Evolutionary conservation across 257 asterid genomes (phyloP).

Genomic region (Linderniella brevidens): DNA sequence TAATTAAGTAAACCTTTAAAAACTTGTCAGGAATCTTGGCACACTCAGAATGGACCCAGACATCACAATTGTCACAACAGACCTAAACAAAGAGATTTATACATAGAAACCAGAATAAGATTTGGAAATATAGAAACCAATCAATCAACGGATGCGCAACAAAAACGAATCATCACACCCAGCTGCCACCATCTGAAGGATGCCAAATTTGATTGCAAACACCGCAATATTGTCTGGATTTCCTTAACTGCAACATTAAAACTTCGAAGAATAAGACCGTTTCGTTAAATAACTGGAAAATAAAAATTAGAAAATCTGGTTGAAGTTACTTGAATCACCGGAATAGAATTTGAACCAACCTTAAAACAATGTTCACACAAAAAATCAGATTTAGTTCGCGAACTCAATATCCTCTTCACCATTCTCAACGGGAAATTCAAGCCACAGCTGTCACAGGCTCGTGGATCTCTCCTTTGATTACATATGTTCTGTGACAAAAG

Average conservation of each 20-base stretch:
- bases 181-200: conserved; percentile 88
- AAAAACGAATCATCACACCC: conserved; percentile 44
- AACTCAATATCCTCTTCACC: conserved; percentile 45
- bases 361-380: conserved; percentile 72
- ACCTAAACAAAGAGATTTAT: conserved; percentile 44
- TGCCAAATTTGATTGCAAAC: conserved; percentile 87
- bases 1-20: conserved; percentile 40
- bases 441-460: conserved; percentile 61
- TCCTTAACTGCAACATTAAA: conserved; percentile 39
- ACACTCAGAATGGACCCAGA: conserved; percentile 96
- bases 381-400: conserved; percentile 23
- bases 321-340: background rate
- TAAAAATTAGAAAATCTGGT: too few species aligned
- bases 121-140: background rate
- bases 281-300: background rate
- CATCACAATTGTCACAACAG: conserved; percentile 82
- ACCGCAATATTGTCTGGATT: conserved; percentile 78
- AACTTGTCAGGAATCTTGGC: conserved; percentile 36
- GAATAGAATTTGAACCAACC: conserved; percentile 27
- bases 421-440: conserved; percentile 40
- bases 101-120: conserved; percentile 6
- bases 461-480: conserved; percentile 33
- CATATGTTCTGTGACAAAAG: conserved; percentile 29
- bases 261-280: conserved; percentile 7
- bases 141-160: conserved; percentile 5